A percentile compares a stretch with the other conserved stretches of the same genome.
Conservation (phyloP, 495 filamentous ascomycete species). For the Hypoxylon crocopeplum region DNA sequence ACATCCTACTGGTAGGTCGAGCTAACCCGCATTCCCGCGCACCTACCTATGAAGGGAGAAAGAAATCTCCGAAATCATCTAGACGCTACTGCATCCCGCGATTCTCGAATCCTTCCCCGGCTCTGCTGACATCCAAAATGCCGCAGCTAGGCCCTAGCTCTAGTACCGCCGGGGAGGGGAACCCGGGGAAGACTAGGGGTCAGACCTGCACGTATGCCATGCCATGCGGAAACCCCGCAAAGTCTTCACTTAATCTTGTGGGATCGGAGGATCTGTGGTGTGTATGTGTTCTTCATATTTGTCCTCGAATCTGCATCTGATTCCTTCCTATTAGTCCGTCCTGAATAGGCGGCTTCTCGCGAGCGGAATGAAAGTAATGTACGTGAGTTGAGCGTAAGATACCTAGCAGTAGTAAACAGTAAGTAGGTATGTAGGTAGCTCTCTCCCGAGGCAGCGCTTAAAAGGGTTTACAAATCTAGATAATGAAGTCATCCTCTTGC, state of each 20-base stretch:
- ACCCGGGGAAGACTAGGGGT: constrained; percentile 7
- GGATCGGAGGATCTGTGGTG: too few species aligned
- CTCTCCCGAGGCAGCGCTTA: not conserved
- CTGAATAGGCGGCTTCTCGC: too few species aligned
- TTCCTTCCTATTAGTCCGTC: too few species aligned
- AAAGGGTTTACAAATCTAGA: not conserved
- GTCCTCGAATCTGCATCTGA: too few species aligned
- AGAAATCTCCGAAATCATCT: constrained; percentile 19
- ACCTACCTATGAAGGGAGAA: constrained; percentile 8
- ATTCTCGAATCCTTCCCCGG: not conserved
- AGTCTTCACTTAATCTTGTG: not conserved
- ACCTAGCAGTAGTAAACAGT: too few species aligned
- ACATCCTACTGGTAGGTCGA: not conserved
- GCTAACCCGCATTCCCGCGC: constrained; percentile 4
- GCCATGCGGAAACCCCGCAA: constrained; percentile 27
- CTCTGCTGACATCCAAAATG: constrained; percentile 15
- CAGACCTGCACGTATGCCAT: constrained; percentile 1
- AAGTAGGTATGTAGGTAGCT: too few species aligned
- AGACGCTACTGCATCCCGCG: constrained; percentile 1
- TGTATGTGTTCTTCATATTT: too few species aligned
- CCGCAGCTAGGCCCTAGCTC: constrained; percentile 11
- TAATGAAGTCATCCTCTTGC: constrained; percentile 22
- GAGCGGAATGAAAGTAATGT: too few species aligned
- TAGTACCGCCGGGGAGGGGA: not conserved
- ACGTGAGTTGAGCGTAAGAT: too few species aligned